Conservation (phyloP, 306 rosid species). For the Alnus rubra region DNA sequence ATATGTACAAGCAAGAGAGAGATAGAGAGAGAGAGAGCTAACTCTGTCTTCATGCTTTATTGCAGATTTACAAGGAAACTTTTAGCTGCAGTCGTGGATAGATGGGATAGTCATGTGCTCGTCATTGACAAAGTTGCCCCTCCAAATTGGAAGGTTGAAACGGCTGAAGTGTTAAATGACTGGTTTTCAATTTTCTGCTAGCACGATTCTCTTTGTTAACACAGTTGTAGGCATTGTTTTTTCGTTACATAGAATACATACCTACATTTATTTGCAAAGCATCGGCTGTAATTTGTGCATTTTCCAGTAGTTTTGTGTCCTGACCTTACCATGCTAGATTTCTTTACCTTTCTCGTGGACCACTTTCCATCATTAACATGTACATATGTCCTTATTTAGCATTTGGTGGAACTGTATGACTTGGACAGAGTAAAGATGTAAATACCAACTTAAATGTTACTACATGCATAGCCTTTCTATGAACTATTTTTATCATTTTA, state of each 20-base stretch:
- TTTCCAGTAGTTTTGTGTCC: neutral
- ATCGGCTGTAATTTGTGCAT: neutral
- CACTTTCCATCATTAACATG: constrained; percentile 10
- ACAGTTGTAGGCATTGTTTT: neutral
- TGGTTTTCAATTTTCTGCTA: neutral
- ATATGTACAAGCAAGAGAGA: constrained; percentile 4
- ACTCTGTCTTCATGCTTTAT: constrained; percentile 20
- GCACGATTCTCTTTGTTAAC: constrained; percentile 15
- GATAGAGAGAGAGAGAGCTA: neutral
- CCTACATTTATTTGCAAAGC: constrained; percentile 9
- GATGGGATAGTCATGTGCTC: constrained; percentile 72
- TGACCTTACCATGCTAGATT: neutral
- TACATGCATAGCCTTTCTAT: neutral
- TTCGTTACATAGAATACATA: neutral
- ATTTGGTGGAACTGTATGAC: neutral
- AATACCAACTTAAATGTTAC: neutral
- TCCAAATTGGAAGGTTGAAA: constrained; percentile 79
- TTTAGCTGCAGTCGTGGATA: constrained; percentile 77
- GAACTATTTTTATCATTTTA: neutral
- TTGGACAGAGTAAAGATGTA: neutral
- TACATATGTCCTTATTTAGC: neutral
- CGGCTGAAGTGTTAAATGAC: constrained; percentile 16
- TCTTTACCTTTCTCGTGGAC: neutral
- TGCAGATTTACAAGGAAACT: constrained; percentile 81
- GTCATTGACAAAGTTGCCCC: constrained; percentile 74